Percentiles rank a stretch among this genome's conserved stretches.
Evolutionary conservation across 2,329 filamentous ascomycete genomes (phyloP).

Genomic region (Plenodomus tracheiphilus): DNA sequence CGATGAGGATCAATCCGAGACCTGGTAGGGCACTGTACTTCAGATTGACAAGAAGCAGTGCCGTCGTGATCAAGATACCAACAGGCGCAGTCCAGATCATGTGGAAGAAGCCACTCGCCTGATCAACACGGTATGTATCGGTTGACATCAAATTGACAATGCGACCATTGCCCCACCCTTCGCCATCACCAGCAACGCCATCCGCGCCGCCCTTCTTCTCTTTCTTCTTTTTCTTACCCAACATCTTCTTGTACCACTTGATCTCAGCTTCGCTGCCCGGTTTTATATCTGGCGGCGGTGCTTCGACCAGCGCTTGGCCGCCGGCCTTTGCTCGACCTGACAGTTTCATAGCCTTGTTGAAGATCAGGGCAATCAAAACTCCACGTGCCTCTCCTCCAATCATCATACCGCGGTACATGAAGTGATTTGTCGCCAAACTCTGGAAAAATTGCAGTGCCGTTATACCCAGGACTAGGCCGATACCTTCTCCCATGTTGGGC

Average conservation of each 20-base stretch:
- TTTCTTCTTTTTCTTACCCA: conserved; percentile 43
- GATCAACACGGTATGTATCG: conserved; percentile 90
- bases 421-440: conserved; percentile 82
- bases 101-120: conserved; percentile 86
- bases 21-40: conserved; percentile 88
- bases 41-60: conserved; percentile 82
- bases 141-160: conserved; percentile 94
- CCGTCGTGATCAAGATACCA: conserved; percentile 74
- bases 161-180: conserved; percentile 89
- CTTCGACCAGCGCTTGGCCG: conserved; percentile 56
- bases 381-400: conserved; percentile 82
- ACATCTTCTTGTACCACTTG: conserved; percentile 55
- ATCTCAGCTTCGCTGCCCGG: conserved; percentile 56
- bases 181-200: conserved; percentile 67
- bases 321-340: conserved; percentile 88
- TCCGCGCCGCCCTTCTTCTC: conserved; percentile 49
- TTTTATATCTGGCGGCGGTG: conserved; percentile 49
- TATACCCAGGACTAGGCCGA: conserved; percentile 83
- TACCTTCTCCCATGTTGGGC: conserved; percentile 72
- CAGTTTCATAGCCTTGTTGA: conserved; percentile 88
- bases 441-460: conserved; percentile 83
- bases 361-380: conserved; percentile 82
- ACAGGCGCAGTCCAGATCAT: conserved; percentile 87
- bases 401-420: conserved; percentile 91
- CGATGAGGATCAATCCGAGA: conserved; percentile 78